Evolutionary conservation across 768 basidiomycete genomes (phyloP), one percentile per base, ranked within the genome.

Genomic region (Trametes villosa): DNA sequence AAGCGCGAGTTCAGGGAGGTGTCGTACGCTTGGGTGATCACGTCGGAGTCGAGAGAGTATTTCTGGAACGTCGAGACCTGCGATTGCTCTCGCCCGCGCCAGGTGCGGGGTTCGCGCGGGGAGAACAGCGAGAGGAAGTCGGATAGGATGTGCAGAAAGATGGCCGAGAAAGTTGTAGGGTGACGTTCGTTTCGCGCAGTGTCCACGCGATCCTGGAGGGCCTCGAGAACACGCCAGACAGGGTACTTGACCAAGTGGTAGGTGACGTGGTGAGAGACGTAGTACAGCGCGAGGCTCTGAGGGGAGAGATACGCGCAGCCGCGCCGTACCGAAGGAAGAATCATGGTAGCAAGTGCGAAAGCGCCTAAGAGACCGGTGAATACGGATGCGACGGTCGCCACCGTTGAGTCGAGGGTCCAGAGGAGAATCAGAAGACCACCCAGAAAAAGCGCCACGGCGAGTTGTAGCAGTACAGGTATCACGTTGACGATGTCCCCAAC

Each of bases 401-500:
- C 57, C 0, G 40, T 42, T 13, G 20, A 18, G 31, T 59, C 2
- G 18, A 59, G 48, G 3, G 26, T 30, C 38, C 40, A 50, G 13
- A 51, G 24, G 6, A 59, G 31, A 17, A 42, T 22, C 4, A 59
- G 38, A 0, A 59, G 38, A n/a, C 57, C 57, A 11, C 29, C 38
- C 17, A 59, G 31, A 22, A 59, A 59, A 1, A 59, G 13, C 1
- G 27, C 31, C 11, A 51, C 27, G 3, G 57, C 34, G 24, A 42
- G 20, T 24, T 50, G 57, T 4, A 59, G 49, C 20, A 59, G 31
- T 2, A 59, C 12, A 5, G 57, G 57, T n/a, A 59, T 7, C 3
- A 44, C 2, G 2, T 18, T 17, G 41, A 59, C 24, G 29, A 59
- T 45, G 12, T 18, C 11, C 6, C 9, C 17, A 15, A 59, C 38